These are phyloP conservation scores for Physcomitrellopsis africana DNA, from an alignment of 225 moss, liverwort and hornwort species.

Conservation along the genomic window DNA sequence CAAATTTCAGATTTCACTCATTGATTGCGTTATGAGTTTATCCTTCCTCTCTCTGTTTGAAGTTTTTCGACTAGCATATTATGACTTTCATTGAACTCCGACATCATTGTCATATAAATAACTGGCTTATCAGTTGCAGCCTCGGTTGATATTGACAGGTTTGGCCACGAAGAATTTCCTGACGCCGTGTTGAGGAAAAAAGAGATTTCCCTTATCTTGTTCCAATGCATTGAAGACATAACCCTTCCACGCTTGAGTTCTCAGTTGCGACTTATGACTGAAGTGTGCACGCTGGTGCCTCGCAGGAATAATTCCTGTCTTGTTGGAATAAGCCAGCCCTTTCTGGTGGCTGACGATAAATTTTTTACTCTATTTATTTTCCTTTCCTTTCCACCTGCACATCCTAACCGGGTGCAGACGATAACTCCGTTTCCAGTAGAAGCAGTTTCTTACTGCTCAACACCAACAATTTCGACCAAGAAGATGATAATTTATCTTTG, in stretches of 20 bases:
- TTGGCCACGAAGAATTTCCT: constrained; percentile 22
- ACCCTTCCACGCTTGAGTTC: not conserved
- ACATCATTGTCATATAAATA: no score
- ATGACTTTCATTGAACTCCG: no score
- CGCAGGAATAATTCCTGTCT: constrained; percentile 47
- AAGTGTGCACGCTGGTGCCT: constrained; percentile 50
- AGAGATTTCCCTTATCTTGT: not conserved
- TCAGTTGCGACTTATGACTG: constrained; percentile 45
- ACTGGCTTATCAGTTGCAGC: constrained; percentile 26
- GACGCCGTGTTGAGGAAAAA: constrained; percentile 16
- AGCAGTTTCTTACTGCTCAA: constrained; percentile 3
- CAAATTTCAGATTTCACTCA: no score
- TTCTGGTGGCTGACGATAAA: constrained; percentile 57
- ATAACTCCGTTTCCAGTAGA: not conserved
- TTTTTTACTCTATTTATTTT: constrained; percentile 66
- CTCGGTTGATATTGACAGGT: constrained; percentile 24
- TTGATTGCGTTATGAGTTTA: no score
- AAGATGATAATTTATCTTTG: constrained; percentile 6
- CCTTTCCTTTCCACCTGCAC: constrained; percentile 61
- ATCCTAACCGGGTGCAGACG: constrained; percentile 32
- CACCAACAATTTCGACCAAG: not conserved
- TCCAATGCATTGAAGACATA: constrained; percentile 8
- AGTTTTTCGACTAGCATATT: no score
- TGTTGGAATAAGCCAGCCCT: constrained; percentile 69
- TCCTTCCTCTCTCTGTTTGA: no score